Evolutionary conservation across 345 rosid species (phyloP).

Genomic region (Zanthoxylum bungeanum): DNA sequence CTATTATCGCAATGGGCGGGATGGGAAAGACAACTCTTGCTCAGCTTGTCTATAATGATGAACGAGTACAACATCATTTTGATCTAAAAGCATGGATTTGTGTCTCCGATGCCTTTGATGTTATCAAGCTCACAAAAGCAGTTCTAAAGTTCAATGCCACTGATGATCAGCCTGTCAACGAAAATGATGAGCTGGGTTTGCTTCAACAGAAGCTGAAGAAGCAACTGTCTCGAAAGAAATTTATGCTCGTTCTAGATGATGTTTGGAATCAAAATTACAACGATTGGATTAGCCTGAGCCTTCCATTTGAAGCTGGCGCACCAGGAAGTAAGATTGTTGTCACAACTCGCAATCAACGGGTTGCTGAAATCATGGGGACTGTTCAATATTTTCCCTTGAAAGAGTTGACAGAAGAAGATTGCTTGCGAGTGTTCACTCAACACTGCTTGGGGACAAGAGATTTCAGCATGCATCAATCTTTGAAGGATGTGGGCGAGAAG

Average conservation of each 20-base stretch:
- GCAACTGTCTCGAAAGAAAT: conserved; percentile 1
- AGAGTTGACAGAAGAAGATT: background rate
- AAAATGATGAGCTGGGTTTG: background rate
- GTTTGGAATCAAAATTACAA: conserved; percentile 14
- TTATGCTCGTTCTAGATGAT: conserved; percentile 23
- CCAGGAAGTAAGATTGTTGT: conserved; percentile 1
- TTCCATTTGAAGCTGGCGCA: background rate
- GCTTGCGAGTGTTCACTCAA: background rate
- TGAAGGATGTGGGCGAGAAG: background rate
- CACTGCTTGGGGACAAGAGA: background rate
- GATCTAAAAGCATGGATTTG: conserved; percentile 15
- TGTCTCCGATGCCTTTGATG: conserved; percentile 10
- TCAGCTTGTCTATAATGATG: conserved; percentile 17
- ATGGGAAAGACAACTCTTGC: conserved; percentile 27
- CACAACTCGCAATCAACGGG: background rate
- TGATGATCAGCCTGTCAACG: background rate
- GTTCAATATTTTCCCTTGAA: background rate
- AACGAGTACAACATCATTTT: background rate
- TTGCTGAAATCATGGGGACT: background rate
- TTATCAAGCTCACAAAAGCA: background rate
- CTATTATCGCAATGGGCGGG: conserved; percentile 22
- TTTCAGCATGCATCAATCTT: background rate
- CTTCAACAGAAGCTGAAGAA: conserved; percentile 10
- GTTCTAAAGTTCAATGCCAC: background rate
- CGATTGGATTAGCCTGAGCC: background rate